Evolutionary conservation across 2,329 filamentous ascomycete genomes (phyloP).

Genomic region (Calcarisporium arbuscula): DNA sequence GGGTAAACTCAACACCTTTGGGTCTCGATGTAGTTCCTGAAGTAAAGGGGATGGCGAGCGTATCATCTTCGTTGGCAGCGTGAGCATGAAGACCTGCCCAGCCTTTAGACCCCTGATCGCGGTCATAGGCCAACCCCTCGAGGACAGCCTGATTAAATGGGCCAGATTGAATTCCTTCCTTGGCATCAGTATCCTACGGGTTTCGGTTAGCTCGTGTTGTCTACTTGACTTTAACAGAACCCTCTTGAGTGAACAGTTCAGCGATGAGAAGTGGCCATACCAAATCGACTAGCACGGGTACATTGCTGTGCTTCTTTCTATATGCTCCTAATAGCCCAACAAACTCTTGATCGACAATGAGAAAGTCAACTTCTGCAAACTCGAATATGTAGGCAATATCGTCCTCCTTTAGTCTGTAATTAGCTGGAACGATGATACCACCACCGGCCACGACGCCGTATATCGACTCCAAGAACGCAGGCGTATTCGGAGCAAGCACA

Average conservation of each 20-base stretch:
- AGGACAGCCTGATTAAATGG: conserved; percentile 78
- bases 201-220: no score
- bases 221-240: no score
- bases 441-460: conserved; percentile 82
- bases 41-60: conserved; percentile 87
- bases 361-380: conserved; percentile 77
- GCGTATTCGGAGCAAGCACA: conserved; percentile 85
- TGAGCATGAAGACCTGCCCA: conserved; percentile 74
- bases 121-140: conserved; percentile 72
- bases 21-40: conserved; percentile 86
- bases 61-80: conserved; percentile 67
- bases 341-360: conserved; percentile 84
- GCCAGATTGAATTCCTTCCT: conserved; percentile 65
- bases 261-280: conserved; percentile 30
- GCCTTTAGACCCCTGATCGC: conserved; percentile 55
- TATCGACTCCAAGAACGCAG: conserved; percentile 85
- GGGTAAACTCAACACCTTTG: conserved; percentile 89
- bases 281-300: conserved; percentile 70
- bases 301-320: conserved; percentile 49
- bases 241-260: no score
- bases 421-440: conserved; percentile 64
- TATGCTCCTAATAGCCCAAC: conserved; percentile 62
- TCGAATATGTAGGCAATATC: conserved; percentile 89
- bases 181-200: conserved; percentile 71
- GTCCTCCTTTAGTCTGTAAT: conserved; percentile 64